Evolutionary conservation across 2,329 filamentous ascomycete genomes (phyloP), one percentile per base, ranked within the genome.

Genomic region (Periconia digitata): DNA sequence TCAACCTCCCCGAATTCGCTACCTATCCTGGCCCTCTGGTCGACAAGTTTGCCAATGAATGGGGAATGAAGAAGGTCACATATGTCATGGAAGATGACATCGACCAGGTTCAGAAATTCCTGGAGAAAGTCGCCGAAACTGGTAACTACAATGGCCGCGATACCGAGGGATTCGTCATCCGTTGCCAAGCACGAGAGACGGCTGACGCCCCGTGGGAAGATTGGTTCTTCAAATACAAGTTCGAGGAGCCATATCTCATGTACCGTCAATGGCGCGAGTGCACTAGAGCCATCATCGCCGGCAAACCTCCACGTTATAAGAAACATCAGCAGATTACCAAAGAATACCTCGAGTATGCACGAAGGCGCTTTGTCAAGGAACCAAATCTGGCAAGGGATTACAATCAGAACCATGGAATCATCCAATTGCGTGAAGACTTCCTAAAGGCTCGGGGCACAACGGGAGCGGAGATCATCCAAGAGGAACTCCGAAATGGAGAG

Each of bases 171-270:
- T 99, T 99, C 61, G 94, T 99, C 48, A 87, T 99, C 59, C 86
- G 94, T 47, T 97, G 94, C 53, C 80, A 89, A 84, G 75, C 85
- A 77, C 77, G 78, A 66, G 72, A 84, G 22, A 75, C 76, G 0
- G 74, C 72, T 1, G 67, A 70, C 13, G 71, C 70, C 2, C 80
- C 82, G 0, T 94, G 85, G 69, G 75, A 82, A n/a, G 92, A 99
- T 70, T 99, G 94, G 94, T 99, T 99, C 74, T 99, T 99, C 85
- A 99, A 99, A 74, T 99, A 92, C 82, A 99, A 99, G 75, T 99
- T 99, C 51, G 94, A 99, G 66, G 94, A 99, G 74, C 94, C 94
- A 0, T 99, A 99, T 68, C 77, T 99, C 51, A 95, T 99, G 90
- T 99, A 97, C 74, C 85, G 94, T 20, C 94, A 99, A 75, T 99